Conservation (phyloP, 352 stramenopile species). For the Elongisporangium undulatum region DNA sequence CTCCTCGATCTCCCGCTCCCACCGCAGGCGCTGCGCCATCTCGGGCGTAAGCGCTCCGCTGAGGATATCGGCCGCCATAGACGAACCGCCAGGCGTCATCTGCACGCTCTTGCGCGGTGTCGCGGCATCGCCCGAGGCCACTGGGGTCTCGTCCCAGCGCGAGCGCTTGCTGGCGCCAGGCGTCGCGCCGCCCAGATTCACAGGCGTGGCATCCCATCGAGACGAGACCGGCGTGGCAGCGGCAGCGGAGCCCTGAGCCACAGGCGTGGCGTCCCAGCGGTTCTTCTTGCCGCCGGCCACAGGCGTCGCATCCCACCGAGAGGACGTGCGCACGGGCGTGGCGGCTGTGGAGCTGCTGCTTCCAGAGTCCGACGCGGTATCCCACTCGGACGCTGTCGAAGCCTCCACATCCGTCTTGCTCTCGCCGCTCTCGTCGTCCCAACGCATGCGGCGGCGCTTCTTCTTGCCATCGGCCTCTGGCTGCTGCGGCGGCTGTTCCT, state of each 20-base stretch:
- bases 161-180: slow-evolving; percentile 83
- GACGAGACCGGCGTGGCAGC: slow-evolving; percentile 26
- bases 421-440: slow-evolving; percentile 65
- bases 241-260: slow-evolving; percentile 36
- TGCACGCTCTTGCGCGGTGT: slow-evolving; percentile 47
- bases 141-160: slow-evolving; percentile 96
- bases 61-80: slow-evolving; percentile 46
- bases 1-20: slow-evolving; percentile 97
- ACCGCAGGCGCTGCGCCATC: slow-evolving; percentile 90
- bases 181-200: slow-evolving; percentile 43
- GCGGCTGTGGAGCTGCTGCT: slow-evolving; percentile 29
- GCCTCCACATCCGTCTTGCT: slow-evolving; percentile 60
- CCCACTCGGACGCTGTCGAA: slow-evolving; percentile 61
- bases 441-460: slow-evolving; percentile 72
- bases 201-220: slow-evolving; percentile 95
- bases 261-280: slow-evolving; percentile 79
- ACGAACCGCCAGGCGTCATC: slow-evolving; percentile 66
- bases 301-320: slow-evolving; percentile 76
- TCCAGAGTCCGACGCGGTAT: slow-evolving; percentile 43
- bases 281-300: slow-evolving; percentile 57
- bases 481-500: slow-evolving; percentile 14
- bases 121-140: slow-evolving; percentile 45
- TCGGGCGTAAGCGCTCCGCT: slow-evolving; percentile 84
- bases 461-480: slow-evolving; percentile 54
- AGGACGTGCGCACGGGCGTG: slow-evolving; percentile 52